These are phyloP conservation scores for Phytopythium helicoides DNA, from an alignment of 352 stramenopile species.

Conservation along the genomic window DNA sequence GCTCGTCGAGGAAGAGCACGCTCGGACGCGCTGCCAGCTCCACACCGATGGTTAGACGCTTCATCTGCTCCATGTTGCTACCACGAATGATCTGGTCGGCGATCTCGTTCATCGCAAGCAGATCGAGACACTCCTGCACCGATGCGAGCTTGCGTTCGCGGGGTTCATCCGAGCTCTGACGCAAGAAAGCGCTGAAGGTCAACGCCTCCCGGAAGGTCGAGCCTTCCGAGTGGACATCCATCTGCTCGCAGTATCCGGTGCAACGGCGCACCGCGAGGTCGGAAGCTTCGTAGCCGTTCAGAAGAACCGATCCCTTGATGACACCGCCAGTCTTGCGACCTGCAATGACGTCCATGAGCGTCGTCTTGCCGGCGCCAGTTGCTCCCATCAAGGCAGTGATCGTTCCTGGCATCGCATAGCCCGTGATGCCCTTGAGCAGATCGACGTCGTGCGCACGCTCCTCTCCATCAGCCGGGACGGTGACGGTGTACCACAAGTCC, in stretches of 20 bases:
- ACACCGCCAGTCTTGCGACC: conserved; percentile 83
- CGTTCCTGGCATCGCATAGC: conserved; percentile 45
- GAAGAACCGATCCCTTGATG: conserved; percentile 66
- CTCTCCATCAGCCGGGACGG: conserved; percentile 26
- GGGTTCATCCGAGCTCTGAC: conserved; percentile 39
- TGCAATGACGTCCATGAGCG: conserved; percentile 94
- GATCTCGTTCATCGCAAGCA: conserved; percentile 54
- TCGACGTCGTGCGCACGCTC: conserved; percentile 30
- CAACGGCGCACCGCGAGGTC: conserved; percentile 53
- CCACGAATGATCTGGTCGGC: conserved; percentile 62
- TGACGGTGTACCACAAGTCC: conserved; percentile 60
- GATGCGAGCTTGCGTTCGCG: conserved; percentile 46
- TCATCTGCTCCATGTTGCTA: conserved; percentile 56
- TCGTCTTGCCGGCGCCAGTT: conserved; percentile 90
- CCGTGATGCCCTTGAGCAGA: conserved; percentile 59
- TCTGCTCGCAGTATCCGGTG: conserved; percentile 82
- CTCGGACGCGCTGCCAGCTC: conserved; percentile 88
- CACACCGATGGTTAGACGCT: conserved; percentile 84
- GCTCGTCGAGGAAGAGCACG: conserved; percentile 90
- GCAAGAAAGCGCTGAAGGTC: conserved; percentile 90
- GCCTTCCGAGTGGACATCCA: conserved; percentile 89
- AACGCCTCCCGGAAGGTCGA: conserved; percentile 91
- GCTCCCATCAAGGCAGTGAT: conserved; percentile 77
- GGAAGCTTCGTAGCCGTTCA: conserved; percentile 50
- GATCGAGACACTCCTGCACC: conserved; percentile 52